Evolutionary conservation across 805 yeast species (phyloP).

Genomic region (Candida xiaguanensis): DNA sequence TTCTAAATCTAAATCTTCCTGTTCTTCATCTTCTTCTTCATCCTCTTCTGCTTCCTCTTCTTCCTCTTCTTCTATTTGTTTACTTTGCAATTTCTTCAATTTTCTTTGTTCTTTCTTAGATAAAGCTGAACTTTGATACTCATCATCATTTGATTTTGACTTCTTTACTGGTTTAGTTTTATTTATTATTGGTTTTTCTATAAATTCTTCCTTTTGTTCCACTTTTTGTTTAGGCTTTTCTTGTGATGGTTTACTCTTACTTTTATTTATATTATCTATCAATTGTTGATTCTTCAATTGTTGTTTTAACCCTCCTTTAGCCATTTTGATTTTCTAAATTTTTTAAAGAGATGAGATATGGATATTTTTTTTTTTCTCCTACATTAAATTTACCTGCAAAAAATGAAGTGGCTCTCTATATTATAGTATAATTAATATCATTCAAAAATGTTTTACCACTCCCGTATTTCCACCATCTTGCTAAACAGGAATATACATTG

Average conservation of each 20-base stretch:
- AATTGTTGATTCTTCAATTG: conserved; percentile 29
- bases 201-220: conserved; percentile 8
- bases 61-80: conserved; percentile 14
- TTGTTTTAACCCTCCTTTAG: conserved; percentile 25
- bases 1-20: conserved; percentile 24
- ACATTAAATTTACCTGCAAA: conserved; percentile 5
- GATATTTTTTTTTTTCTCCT: not conserved
- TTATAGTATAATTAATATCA: conserved; percentile 26
- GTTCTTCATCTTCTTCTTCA: conserved; percentile 17
- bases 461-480: conserved; percentile 74
- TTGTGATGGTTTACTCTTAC: conserved; percentile 20
- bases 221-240: conserved; percentile 9
- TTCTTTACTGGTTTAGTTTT: conserved; percentile 12
- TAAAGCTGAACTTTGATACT: conserved; percentile 46
- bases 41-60: conserved; percentile 35
- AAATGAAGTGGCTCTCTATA: not conserved
- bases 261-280: conserved; percentile 20
- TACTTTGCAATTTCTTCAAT: conserved; percentile 46
- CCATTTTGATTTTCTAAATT: conserved; percentile 4
- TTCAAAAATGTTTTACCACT: conserved; percentile 56
- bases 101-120: conserved; percentile 64
- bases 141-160: conserved; percentile 20
- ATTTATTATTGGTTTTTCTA: conserved; percentile 9
- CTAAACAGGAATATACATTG: conserved; percentile 59
- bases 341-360: conserved; percentile 7